Evolutionary conservation across 805 yeast species (phyloP), one percentile per base, ranked within the genome.

Genomic region (Nakazawaea holstii): DNA sequence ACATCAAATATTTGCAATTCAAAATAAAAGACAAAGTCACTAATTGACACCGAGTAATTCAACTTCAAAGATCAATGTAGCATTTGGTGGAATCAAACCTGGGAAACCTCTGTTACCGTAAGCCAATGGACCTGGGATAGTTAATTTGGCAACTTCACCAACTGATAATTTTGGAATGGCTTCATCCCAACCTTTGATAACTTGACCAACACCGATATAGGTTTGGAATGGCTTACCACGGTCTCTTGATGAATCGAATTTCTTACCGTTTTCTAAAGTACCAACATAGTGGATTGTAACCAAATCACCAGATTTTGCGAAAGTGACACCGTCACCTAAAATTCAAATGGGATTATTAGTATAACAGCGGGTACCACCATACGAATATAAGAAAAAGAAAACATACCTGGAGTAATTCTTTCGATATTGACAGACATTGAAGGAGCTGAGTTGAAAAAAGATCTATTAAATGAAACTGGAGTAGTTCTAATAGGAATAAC

Each of bases 221-320:
- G 95, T 86, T 68, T 88, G 92, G 83, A 92, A 92, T 56, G 98
- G 97, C 68, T 85, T 81, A 63, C 94, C 94, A 73, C 97, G 84
- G 76, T 89, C 96, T 59, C 90, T 79, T 48, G 97, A 90, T 46
- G 97, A 88, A 69, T 92, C 98, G 65, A 92, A 92, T 72, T 88
- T 88, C 75, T 87, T 89, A 61, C 98, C 98, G 69, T 87, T 87
- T 69, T 88, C 95, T 64, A 92, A 78, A 49, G 96, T 90, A 60
- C 98, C 98, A 45, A 87, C 85, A 80, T 92, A 92, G 74, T 92
- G 97, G 64, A 92, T 92, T 54, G 97, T 84, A 56, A 92, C 94
- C 55, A 74, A 70, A 72, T 91, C 97, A 59, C 97, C 97, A 36
- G 73, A 65, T 68, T 84, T 74, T 64, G 98, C 97, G 81, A 75